Evolutionary conservation across 2,329 filamentous ascomycete species (phyloP).

Genomic region (Chaetomium olivaceum): DNA sequence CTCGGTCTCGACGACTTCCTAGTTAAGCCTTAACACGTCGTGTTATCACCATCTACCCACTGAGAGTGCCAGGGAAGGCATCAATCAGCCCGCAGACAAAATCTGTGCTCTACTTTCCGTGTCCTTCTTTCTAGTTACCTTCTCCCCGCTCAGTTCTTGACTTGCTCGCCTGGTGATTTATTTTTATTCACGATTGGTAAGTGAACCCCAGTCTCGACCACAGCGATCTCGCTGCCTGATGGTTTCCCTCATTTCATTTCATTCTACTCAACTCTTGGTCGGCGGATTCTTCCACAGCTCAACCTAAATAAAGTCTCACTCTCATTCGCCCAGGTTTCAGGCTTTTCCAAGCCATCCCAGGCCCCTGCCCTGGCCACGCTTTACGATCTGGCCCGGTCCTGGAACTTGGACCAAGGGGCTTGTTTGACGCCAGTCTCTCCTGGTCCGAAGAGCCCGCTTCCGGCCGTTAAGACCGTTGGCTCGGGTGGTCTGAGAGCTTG

Average conservation of each 20-base stretch:
- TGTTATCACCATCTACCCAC: background rate
- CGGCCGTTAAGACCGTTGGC: slow-evolving; percentile 17
- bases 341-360: background rate
- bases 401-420: background rate
- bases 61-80: background rate
- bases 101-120: background rate
- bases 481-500: slow-evolving; percentile 13
- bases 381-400: slow-evolving; percentile 12
- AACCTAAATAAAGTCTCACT: background rate
- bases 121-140: background rate
- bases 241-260: background rate
- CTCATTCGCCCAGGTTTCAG: slow-evolving; percentile 19
- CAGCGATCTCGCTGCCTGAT: background rate
- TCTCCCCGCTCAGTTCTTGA: background rate
- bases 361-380: background rate
- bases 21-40: background rate
- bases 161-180: background rate
- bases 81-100: background rate
- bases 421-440: slow-evolving; percentile 21
- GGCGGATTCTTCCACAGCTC: background rate
- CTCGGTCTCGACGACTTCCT: background rate
- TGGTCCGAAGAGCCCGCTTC: slow-evolving; percentile 7
- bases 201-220: background rate
- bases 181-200: background rate
- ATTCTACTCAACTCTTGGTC: background rate